Base-by-base conservation (phyloP, 2,329 filamentous ascomycete species). In the Aspergillus costaricaensis region DNA sequence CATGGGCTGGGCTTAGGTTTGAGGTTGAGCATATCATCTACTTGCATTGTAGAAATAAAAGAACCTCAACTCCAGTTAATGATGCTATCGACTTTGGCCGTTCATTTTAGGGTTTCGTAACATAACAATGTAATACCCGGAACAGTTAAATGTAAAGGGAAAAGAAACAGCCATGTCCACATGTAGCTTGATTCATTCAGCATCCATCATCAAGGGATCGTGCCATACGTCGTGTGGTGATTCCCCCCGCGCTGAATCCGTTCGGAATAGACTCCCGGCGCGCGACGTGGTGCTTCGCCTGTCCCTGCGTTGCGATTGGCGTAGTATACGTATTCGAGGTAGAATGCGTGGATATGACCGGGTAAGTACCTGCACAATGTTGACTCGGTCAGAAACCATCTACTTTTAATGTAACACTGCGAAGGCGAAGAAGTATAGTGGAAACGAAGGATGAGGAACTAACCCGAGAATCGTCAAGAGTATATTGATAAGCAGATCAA, bases 251-350 rank as follows among this genome's bases (percentile, higher is more conserved):
- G 71, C 54, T 77, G 75, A 49, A 79, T 76, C 15, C 73, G 70
- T 5, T 76, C 68, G 5, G 77, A 79, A 59, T 77, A 79, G 12
- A 79, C 75, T 1, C 76, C 76, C 2, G 75, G 75, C 0, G 75
- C 76, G 8, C 62, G 69, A 14, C 52, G 68, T 62, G 27, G 66
- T 68, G 17, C 65, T 43, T 19, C 68, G 1, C 32, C 32, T 12
- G 32, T 6, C 36, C 69, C 69, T 39, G 65, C 66, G 23, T 67
- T 64, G 49, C 71, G 84, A 41, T 89, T 88, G 69, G 91, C 86
- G 75, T 89, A 94, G 79, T 93, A 96, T 63, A 96, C 82, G 74
- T 92, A 96, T 76, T 92, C 87, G 62, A 92, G 67, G 74, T 93
- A 95, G 75, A 93, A 92, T 47, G 90, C 90, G 73, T 92, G 88